phyloP scores from a whole-genome alignment of 139 green algal species.

The Chlorella sp. region DNA sequence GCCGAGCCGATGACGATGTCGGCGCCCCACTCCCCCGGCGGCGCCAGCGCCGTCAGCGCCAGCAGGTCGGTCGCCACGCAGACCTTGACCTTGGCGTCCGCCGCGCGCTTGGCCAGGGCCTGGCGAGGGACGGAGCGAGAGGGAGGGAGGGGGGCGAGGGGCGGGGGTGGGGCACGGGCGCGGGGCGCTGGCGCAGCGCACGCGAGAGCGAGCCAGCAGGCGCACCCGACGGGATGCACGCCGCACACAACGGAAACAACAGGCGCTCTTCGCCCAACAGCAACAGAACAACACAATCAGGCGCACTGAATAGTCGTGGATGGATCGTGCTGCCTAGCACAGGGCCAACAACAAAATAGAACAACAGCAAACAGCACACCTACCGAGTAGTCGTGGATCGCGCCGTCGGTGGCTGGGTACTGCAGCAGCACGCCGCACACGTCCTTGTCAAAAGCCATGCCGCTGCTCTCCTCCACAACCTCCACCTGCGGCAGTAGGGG shows the following conservation, averaged over 20 bases:
- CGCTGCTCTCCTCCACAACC: constrained; percentile 63
- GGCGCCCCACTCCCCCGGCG: constrained; percentile 96
- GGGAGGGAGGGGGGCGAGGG: background rate
- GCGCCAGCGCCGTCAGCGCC: constrained; percentile 90
- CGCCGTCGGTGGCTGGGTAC: constrained; percentile 96
- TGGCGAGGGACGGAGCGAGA: background rate
- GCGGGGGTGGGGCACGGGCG: background rate
- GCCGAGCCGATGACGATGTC: constrained; percentile 97
- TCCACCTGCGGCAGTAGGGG: no score
- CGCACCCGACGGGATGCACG: no score
- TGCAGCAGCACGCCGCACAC: constrained; percentile 96
- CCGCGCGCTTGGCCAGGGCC: constrained; percentile 37
- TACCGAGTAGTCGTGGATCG: constrained; percentile 89
- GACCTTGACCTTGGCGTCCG: constrained; percentile 76
- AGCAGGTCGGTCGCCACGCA: constrained; percentile 95
- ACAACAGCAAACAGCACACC: background rate
- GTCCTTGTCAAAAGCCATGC: constrained; percentile 79
- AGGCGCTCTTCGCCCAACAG: no score
- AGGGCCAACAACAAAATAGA: no score
- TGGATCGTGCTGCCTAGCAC: no score
- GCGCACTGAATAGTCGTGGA: no score
- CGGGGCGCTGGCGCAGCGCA: background rate
- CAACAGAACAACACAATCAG: no score
- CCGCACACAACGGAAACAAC: no score
- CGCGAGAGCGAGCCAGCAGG: no score